These are phyloP conservation scores for Malassezia vespertilionis DNA, from an alignment of 1,284 basidiomycete genomes.

Conservation along the genomic window DNA sequence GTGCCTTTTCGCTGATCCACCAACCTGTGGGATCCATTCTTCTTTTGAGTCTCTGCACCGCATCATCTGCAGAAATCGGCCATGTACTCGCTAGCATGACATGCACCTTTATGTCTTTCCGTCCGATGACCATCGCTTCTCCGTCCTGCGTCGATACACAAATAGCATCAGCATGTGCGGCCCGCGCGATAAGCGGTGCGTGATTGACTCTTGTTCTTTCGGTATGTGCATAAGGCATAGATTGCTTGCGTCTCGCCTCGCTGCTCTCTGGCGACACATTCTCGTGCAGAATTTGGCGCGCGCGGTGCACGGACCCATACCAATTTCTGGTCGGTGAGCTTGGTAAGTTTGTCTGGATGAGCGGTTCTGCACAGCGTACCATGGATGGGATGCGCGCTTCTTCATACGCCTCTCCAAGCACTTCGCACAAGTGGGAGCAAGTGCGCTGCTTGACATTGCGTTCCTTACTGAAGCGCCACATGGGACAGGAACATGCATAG, in stretches of 20 bases:
- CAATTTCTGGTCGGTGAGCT: constrained; percentile 1
- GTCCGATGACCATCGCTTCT: not conserved
- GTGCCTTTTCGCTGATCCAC: constrained; percentile 62
- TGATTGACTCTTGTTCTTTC: too few relatives aligned
- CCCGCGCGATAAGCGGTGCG: not conserved
- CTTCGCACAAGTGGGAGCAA: constrained; percentile 56
- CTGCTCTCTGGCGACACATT: constrained; percentile 8
- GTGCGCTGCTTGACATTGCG: constrained; percentile 54
- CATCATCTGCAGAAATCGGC: constrained; percentile 25
- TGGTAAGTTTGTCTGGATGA: not conserved
- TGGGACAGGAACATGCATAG: constrained; percentile 51
- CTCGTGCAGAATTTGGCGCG: constrained; percentile 12
- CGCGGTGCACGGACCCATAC: not conserved
- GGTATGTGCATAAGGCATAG: constrained; percentile 1
- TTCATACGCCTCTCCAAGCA: constrained; percentile 58
- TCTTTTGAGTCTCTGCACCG: too few relatives aligned
- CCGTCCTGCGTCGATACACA: not conserved
- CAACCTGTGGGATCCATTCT: constrained; percentile 57
- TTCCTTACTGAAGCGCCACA: constrained; percentile 52
- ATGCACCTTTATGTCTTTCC: constrained; percentile 12
- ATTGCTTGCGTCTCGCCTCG: not conserved
- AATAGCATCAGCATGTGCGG: not conserved
- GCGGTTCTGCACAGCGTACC: not conserved
- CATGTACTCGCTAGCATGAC: constrained; percentile 57
- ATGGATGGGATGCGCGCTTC: constrained; percentile 48